Evolutionary conservation across 306 rosid species (phyloP).

Genomic region (Medicago ruthenica): DNA sequence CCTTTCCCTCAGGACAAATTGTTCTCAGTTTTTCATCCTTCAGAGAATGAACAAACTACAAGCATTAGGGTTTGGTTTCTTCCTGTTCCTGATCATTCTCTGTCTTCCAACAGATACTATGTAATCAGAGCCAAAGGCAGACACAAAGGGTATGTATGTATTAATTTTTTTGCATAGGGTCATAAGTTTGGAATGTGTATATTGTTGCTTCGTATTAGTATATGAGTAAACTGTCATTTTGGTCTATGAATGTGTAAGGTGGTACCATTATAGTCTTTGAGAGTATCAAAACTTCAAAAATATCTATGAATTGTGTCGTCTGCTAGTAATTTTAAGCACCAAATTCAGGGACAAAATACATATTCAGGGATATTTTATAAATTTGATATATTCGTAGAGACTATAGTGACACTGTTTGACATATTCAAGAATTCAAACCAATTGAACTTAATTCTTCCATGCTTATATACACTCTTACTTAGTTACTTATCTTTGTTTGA

Average conservation of each 20-base stretch:
- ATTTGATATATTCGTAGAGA: background rate
- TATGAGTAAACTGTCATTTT: background rate
- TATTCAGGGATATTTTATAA: no score
- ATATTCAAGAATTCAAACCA: background rate
- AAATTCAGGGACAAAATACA: background rate
- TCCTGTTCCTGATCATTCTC: slow-evolving; percentile 82
- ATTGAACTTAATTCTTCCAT: background rate
- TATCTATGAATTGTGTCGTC: background rate
- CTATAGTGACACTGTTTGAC: background rate
- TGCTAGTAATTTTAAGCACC: background rate
- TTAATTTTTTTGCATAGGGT: background rate
- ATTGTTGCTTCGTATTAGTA: background rate
- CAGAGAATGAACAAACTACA: slow-evolving; percentile 60
- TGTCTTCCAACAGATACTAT: slow-evolving; percentile 77
- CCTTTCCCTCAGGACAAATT: slow-evolving; percentile 85
- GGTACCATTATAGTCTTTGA: background rate
- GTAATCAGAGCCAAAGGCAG: slow-evolving; percentile 76
- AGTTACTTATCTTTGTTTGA: background rate
- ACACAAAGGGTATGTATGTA: slow-evolving; percentile 68
- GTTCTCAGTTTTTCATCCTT: slow-evolving; percentile 56
- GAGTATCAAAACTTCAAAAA: background rate
- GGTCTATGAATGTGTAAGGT: background rate
- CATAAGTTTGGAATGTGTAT: background rate
- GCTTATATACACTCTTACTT: background rate
- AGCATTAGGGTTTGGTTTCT: slow-evolving; percentile 68